Base-by-base conservation (phyloP, 768 basidiomycete species). In the Lanmaoa rubissima region DNA sequence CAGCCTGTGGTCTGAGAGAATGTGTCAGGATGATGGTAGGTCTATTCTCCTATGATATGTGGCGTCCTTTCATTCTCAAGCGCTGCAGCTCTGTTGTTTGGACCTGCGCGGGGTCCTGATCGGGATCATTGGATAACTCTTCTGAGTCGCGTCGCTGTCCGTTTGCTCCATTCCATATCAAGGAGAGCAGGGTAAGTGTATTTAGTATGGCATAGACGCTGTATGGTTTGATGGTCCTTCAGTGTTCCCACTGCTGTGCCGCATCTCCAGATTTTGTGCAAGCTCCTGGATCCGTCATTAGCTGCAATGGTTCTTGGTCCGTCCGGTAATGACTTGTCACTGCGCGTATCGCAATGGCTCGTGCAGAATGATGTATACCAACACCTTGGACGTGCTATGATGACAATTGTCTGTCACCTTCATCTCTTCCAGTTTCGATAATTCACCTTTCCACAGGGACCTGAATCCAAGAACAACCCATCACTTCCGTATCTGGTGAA, bases 121-220 rank as follows among this genome's bases (percentile, higher is more conserved):
- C 58, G 68, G 19, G 66, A 69, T 9, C 84, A 81, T 58, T 90
- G 87, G 87, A 61, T 82, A n/a, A 77, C 83, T 3, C 78, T 92
- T 16, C 73, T 90, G 8, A 74, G 78, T 24, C 80, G 79, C 59
- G 68, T 76, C 0, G 66, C 76, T 9, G 44, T 83, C 17, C 65
- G 84, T 19, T 69, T 92, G 0, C 73, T 91, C 26, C 69, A 67
- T 40, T 82, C 84, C 0, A 69, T 85, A 1, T 78, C 87, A 1
- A 70, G 61, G 3, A 61, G 69, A 12, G 79, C 85, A 34, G 68
- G 70, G 88, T 88, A 61, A 61, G 85, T 75, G 17, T 16, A 38
- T 34, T 28, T 8, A n/a, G 8, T 10, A 39, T 16, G 16, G 28
- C 16, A 16, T 39, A 13, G 40, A 32, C 14, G 2, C 11, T 32